phyloP scores from a whole-genome alignment of 2,329 filamentous ascomycete species.

The Phoma sp. region DNA sequence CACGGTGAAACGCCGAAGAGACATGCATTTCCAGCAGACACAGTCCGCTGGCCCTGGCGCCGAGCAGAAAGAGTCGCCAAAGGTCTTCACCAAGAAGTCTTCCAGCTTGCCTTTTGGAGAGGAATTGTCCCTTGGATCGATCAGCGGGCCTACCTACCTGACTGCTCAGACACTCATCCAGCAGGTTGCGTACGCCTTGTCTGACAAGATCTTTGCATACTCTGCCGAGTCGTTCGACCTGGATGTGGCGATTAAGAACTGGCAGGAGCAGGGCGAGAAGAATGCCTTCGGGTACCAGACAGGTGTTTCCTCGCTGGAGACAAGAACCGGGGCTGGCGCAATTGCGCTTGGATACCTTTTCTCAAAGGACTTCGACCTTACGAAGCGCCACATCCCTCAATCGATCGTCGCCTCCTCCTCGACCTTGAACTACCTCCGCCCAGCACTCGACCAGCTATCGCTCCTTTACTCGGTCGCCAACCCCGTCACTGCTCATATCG shows the following conservation, averaged over 20 bases:
- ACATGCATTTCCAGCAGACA: slow-evolving; percentile 49
- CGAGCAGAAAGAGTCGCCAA: slow-evolving; percentile 37
- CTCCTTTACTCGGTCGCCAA: slow-evolving; percentile 90
- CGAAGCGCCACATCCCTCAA: slow-evolving; percentile 90
- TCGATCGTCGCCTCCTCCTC: slow-evolving; percentile 86
- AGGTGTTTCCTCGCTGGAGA: slow-evolving; percentile 80
- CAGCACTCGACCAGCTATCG: slow-evolving; percentile 88
- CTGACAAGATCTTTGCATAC: slow-evolving; percentile 97
- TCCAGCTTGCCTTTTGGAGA: slow-evolving; percentile 61
- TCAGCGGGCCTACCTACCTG: slow-evolving; percentile 88
- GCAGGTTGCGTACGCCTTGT: slow-evolving; percentile 93
- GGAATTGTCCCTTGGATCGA: slow-evolving; percentile 59
- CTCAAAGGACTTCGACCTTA: slow-evolving; percentile 92
- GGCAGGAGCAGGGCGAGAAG: slow-evolving; percentile 71
- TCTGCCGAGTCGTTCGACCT: slow-evolving; percentile 93
- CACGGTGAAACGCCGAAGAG: slow-evolving; percentile 24
- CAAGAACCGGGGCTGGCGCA: slow-evolving; percentile 84
- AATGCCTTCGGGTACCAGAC: slow-evolving; percentile 87
- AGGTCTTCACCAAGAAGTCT: slow-evolving; percentile 52
- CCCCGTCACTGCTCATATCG: slow-evolving; percentile 90
- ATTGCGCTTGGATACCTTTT: slow-evolving; percentile 97
- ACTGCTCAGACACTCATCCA: slow-evolving; percentile 94
- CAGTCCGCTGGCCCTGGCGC: slow-evolving; percentile 47
- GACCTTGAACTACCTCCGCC: slow-evolving; percentile 78
- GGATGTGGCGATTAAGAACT: slow-evolving; percentile 80